Conservation (phyloP, 2,329 filamentous ascomycete genomes). For the Microcera coccophila region DNA sequence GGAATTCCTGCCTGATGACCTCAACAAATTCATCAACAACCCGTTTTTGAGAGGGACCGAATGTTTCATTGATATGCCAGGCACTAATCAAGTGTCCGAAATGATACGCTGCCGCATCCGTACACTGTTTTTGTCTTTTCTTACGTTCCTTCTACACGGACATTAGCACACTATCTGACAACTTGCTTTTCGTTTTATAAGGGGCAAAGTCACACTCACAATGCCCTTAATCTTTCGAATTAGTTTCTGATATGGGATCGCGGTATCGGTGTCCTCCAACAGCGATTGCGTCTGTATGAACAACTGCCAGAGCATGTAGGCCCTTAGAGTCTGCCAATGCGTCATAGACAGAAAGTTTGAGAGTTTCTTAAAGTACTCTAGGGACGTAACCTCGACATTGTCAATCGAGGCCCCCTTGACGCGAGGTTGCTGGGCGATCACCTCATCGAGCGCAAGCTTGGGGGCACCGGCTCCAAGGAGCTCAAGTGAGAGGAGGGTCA, state of each 20-base stretch:
- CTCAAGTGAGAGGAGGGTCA: background rate
- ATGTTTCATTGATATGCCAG: constrained; percentile 4
- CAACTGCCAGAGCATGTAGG: constrained; percentile 13
- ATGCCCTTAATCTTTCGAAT: constrained; percentile 2
- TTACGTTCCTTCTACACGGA: no score
- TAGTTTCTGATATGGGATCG: background rate
- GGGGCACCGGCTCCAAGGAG: constrained; percentile 2
- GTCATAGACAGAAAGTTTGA: constrained; percentile 4
- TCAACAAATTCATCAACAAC: constrained; percentile 1
- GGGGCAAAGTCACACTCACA: constrained; percentile 4
- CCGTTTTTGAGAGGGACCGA: background rate
- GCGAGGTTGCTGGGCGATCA: background rate
- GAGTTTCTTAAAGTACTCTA: constrained; percentile 5
- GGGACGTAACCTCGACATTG: constrained; percentile 11
- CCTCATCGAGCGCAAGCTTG: constrained; percentile 3
- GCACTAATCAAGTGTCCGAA: constrained; percentile 10
- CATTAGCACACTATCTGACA: no score
- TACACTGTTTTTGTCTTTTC: background rate
- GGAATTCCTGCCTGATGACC: constrained; percentile 2
- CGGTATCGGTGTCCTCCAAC: background rate
- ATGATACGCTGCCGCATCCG: constrained; percentile 2
- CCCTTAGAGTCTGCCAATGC: constrained; percentile 7
- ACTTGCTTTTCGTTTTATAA: no score
- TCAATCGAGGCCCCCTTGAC: background rate
- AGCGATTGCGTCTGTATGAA: constrained; percentile 15